Percentiles rank a stretch among this genome's conserved stretches.
Evolutionary conservation across 2,329 filamentous ascomycete species (phyloP).

Genomic region (Pseudogymnoascus sp.): DNA sequence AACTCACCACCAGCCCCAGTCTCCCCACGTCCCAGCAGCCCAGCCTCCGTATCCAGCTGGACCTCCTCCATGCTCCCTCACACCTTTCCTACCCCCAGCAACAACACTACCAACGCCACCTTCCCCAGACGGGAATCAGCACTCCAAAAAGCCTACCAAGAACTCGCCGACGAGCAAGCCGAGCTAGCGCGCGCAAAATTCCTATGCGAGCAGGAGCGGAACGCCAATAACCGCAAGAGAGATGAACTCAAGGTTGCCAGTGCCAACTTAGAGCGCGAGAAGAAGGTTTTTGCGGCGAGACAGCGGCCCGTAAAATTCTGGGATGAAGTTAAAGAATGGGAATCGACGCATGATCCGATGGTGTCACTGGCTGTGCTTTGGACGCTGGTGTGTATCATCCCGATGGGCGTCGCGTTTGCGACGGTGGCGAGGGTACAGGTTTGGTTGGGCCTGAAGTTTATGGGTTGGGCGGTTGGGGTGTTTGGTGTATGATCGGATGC

Average conservation of each 20-base stretch:
- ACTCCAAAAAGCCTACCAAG: neutral
- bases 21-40: neutral
- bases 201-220: neutral
- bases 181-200: neutral
- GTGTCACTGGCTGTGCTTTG: too few species aligned
- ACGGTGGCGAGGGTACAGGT: neutral
- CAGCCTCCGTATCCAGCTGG: neutral
- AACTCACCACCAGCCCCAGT: neutral
- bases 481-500: neutral
- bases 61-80: neutral
- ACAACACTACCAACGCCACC: neutral
- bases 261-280: neutral
- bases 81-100: neutral
- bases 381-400: neutral
- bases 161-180: neutral
- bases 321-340: too few species aligned
- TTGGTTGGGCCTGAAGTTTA: neutral
- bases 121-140: neutral
- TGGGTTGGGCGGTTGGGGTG: neutral
- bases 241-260: neutral
- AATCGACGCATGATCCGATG: too few species aligned
- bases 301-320: accelerated
- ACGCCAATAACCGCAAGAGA: neutral
- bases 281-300: neutral
- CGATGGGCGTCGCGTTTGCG: neutral